A percentile compares a stretch with the other conserved stretches of the same genome.
phyloP scores from a whole-genome alignment of 202 grass and related monocot species.

The Cymbopogon flexuosus region DNA sequence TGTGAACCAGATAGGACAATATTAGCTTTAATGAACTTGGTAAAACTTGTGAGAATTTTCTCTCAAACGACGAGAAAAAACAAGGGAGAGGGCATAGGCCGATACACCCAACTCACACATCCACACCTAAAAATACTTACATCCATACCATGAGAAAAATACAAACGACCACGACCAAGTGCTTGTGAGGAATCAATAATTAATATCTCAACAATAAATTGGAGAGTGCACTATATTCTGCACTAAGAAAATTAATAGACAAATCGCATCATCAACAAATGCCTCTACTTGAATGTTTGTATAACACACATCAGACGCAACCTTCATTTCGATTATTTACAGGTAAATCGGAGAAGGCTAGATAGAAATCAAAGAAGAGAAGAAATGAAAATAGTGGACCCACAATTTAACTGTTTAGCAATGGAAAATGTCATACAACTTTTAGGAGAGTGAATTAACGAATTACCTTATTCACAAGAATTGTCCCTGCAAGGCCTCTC shows the following conservation, averaged over 20 bases:
- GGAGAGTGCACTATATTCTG: neutral
- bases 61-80: neutral
- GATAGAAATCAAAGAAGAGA: neutral
- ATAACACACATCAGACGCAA: neutral
- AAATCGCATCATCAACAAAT: neutral
- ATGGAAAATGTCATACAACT: neutral
- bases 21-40: neutral
- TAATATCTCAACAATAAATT: neutral
- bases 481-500: constrained; percentile 91
- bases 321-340: constrained; percentile 1
- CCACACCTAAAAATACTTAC: neutral
- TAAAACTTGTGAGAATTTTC: neutral
- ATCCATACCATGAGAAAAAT: neutral
- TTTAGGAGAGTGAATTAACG: neutral
- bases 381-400: too few relatives aligned
- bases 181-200: neutral
- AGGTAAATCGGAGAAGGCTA: neutral
- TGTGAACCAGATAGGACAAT: constrained; percentile 8
- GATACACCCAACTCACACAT: neutral
- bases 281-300: neutral
- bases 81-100: neutral
- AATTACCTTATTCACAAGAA: constrained; percentile 88
- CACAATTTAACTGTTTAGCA: neutral
- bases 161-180: neutral
- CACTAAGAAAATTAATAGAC: neutral